phyloP scores from a whole-genome alignment of 768 basidiomycete species.

The Lentinula sp. region DNA sequence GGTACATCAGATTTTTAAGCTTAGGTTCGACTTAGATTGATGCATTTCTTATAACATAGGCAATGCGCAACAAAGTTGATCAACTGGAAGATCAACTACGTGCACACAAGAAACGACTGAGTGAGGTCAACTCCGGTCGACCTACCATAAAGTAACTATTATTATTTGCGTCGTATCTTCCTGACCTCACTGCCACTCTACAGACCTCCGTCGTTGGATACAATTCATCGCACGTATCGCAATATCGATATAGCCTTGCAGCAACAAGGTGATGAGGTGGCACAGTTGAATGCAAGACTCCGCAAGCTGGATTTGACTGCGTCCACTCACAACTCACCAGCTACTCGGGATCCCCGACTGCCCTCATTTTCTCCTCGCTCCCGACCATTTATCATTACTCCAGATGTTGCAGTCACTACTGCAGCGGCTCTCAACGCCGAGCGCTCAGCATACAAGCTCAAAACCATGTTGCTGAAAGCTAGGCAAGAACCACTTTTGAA shows the following conservation, averaged over 20 bases:
- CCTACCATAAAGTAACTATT: conserved; percentile 52
- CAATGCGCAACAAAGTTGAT: conserved; percentile 65
- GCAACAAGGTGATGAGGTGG: conserved; percentile 53
- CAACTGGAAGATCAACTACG: conserved; percentile 75
- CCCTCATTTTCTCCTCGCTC: conserved; percentile 28
- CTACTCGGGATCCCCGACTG: conserved; percentile 35
- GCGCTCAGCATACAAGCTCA: conserved; percentile 63
- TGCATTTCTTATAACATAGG: conserved; percentile 27
- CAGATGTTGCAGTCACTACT: conserved; percentile 65
- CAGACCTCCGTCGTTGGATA: conserved; percentile 82
- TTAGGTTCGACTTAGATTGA: conserved; percentile 5
- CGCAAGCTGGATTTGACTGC: conserved; percentile 38
- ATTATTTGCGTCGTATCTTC: not conserved
- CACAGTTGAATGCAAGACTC: conserved; percentile 45
- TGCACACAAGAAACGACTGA: conserved; percentile 62
- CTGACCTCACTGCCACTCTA: not conserved
- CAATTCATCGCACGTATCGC: conserved; percentile 75
- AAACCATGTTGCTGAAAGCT: conserved; percentile 54
- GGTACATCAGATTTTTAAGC: conserved; percentile 34
- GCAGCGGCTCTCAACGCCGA: conserved; percentile 82
- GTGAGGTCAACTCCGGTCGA: conserved; percentile 54
- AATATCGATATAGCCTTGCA: conserved; percentile 75
- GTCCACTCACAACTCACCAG: conserved; percentile 11
- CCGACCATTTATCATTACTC: conserved; percentile 42
- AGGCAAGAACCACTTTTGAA: conserved; percentile 67